phyloP scores from a whole-genome alignment of 2,329 filamentous ascomycete genomes.

The Penicillium sp. region DNA sequence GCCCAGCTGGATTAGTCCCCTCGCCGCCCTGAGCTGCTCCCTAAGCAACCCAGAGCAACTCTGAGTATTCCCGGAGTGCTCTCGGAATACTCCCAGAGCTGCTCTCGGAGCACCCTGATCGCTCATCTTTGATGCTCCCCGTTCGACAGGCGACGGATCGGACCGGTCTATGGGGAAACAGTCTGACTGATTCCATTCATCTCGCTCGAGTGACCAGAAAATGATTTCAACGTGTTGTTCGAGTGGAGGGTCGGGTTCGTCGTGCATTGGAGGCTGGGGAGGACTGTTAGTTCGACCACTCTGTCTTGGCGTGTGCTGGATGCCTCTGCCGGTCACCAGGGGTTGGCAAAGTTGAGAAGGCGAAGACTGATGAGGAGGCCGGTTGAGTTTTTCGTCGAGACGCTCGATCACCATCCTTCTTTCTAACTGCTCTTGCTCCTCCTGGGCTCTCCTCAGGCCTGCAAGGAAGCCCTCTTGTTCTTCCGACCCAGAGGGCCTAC shows the following conservation, averaged over 20 bases:
- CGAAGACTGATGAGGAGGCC: not conserved
- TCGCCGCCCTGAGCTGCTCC: no score
- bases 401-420: not conserved
- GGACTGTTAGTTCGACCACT: not conserved
- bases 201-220: not conserved
- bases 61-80: no score
- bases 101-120: no score
- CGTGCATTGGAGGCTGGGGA: not conserved
- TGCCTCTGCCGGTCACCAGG: not conserved
- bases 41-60: no score
- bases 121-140: slow-evolving; percentile 7
- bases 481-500: not conserved
- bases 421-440: not conserved
- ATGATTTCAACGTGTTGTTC: not conserved
- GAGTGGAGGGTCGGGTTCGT: not conserved
- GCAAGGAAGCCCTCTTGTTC: not conserved
- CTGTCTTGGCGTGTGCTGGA: not conserved
- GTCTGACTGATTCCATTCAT: not conserved
- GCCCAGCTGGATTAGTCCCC: no score
- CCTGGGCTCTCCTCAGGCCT: not conserved
- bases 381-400: not conserved
- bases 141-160: slow-evolving; percentile 3
- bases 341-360: not conserved
- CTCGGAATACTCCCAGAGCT: no score
- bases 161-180: slow-evolving; percentile 6